Evolutionary conservation across 1,139 yeast genomes (phyloP), one percentile per base, ranked within the genome.

Genomic region (Protomyces inouyei): DNA sequence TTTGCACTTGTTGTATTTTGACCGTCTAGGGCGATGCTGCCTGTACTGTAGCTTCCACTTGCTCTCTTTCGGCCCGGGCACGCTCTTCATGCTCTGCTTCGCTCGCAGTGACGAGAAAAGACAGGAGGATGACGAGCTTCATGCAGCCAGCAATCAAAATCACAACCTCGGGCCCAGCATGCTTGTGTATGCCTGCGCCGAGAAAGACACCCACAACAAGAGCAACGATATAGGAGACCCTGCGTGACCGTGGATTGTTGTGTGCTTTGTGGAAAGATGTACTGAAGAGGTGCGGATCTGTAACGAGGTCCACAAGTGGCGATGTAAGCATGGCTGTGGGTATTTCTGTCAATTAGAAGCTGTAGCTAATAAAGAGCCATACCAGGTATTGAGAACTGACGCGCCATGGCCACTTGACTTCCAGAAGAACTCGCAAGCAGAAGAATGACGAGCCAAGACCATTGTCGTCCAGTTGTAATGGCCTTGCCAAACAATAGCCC

Each of bases 241-340:
- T 14, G 14, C 61, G 32, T 10, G 52, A 48, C 4, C 61, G 46
- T 25, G 61, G 40, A 21, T 32, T 36, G 32, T 57, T 51, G 28
- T 51, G 23, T 4, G 55, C 21, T 14, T 25, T 36, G 14, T 48
- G 38, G 25, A 57, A 16, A 18, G 55, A 23, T 23, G 14, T 32
- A n/a, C 55, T 37, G 38, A 57, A 57, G 38, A 57, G 55, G 16
- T 57, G 61, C 12, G 55, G 61, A 35, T 57, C 61, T 1, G 61
- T 57, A 16, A 51, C 25, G n/a, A 57, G 21, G 40, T 57, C 61
- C 16, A 54, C 61, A 6, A 51, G 53, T 16, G 53, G 35, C 37
- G 37, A 51, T 18, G 37, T 51, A 6, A 32, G 35, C 37, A 51
- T 25, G 53, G 53, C 37, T 16, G 35, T 48, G n/a, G 40, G 61